Base-by-base conservation (phyloP, 306 rosid species). In the Dryas octopetala region DNA sequence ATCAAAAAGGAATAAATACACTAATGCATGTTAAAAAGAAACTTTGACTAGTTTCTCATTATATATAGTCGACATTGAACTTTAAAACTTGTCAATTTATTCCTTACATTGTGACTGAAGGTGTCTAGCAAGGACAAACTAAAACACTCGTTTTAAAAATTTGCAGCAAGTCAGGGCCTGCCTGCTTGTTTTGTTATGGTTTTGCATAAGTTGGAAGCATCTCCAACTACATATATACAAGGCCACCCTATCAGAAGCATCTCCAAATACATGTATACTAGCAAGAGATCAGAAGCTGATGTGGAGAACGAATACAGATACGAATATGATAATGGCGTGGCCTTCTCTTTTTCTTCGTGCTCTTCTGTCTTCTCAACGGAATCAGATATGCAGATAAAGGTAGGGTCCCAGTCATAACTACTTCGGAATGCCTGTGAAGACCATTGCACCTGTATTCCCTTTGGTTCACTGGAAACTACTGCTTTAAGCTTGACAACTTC, bases 181-280 rank as follows among this genome's bases (percentile, higher is more conserved):
- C 19, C 19, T 19, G 19, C 19, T 19, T 19, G 19, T 19, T 19
- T 19, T 19, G 19, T 19, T 19, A 19, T 19, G 19, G 19, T 19
- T 19, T 19, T 19, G 19, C 19, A 19, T 19, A 92, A 73, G 97
- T 89, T 14, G 19, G 19, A 19, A 19, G 19, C 19, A 19, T 19
- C 19, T 19, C 19, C 19, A 19, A 19, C 19, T 19, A 19, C 19
- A 19, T 19, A 19, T 19, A 19, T 19, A 19, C 19, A 19, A 19
- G 99, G 82, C 99, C 99, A 95, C 55, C 99, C 99, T 45, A 97
- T 95, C 82, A 95, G 92, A 75, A 95, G 99, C 99, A 95, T 95
- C 28, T 97, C 97, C 59, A 97, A 92, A 78, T 95, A 95, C 99
- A 95, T 95, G 73, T 19, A 19, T 19, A 19, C 99, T 95, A 51